Evolutionary conservation across 305 asterid species (phyloP).

Genomic region (Fraxinus greggii): DNA sequence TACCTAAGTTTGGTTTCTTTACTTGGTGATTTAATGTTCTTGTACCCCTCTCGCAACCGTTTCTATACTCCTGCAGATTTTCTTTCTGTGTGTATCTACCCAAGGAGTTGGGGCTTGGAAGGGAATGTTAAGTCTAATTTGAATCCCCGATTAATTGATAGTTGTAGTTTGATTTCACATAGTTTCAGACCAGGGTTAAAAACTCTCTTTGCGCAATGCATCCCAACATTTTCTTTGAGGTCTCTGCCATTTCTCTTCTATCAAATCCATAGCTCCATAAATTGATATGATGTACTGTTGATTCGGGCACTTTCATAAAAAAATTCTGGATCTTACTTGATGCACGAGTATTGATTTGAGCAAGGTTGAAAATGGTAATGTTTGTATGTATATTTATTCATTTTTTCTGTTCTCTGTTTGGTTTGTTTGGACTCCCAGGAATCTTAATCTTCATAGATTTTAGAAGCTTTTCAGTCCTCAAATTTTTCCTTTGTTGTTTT

Average conservation of each 20-base stretch:
- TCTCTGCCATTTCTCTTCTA: background rate
- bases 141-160: background rate
- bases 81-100: background rate
- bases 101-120: background rate
- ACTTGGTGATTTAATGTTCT: background rate
- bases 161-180: slow-evolving; percentile 10
- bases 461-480: background rate
- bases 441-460: background rate
- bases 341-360: background rate
- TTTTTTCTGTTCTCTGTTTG: background rate
- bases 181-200: background rate
- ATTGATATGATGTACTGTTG: background rate
- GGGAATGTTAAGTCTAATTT: background rate
- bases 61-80: background rate
- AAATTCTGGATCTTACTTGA: background rate
- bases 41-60: background rate
- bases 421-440: background rate
- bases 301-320: background rate
- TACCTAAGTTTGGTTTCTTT: background rate
- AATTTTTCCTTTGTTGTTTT: background rate
- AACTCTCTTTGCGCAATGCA: background rate
- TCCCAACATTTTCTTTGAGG: background rate
- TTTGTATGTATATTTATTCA: background rate
- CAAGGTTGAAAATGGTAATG: slow-evolving; percentile 2
- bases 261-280: background rate